phyloP scores from a whole-genome alignment of 768 basidiomycete genomes.

The Sporobolomyces phaffii region DNA sequence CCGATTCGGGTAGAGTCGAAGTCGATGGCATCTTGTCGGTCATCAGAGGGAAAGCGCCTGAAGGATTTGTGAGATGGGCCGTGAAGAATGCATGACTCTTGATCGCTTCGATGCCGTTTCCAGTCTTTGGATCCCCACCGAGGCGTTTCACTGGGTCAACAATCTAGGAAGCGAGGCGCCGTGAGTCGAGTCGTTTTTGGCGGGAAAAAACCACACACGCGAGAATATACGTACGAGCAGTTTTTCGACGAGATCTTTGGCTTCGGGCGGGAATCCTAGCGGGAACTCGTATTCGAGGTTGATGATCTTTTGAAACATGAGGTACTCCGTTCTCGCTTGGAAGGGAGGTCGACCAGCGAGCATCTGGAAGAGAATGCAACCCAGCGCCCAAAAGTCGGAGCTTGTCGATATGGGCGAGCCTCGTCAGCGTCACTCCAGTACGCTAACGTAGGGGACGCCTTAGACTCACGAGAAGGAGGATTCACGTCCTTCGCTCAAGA shows the following conservation, averaged over 20 bases:
- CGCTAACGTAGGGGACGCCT: too few relatives aligned
- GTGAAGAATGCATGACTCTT: conserved; percentile 40
- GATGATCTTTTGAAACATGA: conserved; percentile 92
- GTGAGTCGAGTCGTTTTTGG: too few relatives aligned
- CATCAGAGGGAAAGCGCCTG: conserved; percentile 1
- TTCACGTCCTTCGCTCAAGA: conserved; percentile 62
- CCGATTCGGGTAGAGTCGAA: background rate
- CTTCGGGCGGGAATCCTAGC: conserved; percentile 67
- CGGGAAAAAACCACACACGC: too few relatives aligned
- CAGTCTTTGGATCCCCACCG: conserved; percentile 32
- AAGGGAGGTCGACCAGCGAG: conserved; percentile 87
- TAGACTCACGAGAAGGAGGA: conserved; percentile 62
- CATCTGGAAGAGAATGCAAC: conserved; percentile 89
- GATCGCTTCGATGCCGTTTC: conserved; percentile 37
- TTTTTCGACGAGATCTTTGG: conserved; percentile 68
- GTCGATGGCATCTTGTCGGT: background rate
- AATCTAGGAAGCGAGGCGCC: conserved; percentile 13
- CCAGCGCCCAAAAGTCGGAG: conserved; percentile 91
- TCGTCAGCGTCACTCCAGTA: background rate
- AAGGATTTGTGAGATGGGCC: background rate
- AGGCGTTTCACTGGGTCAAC: conserved; percentile 38
- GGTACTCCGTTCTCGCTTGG: conserved; percentile 77
- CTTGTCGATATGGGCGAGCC: too few relatives aligned
- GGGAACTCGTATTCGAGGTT: conserved; percentile 79
- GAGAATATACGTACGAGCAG: conserved; percentile 58